A percentile compares a stretch with the other conserved stretches of the same genome.
These are phyloP conservation scores for Condylostoma magnum DNA, from an alignment of 169 alveolate genomes.

Conservation along the genomic window DNA sequence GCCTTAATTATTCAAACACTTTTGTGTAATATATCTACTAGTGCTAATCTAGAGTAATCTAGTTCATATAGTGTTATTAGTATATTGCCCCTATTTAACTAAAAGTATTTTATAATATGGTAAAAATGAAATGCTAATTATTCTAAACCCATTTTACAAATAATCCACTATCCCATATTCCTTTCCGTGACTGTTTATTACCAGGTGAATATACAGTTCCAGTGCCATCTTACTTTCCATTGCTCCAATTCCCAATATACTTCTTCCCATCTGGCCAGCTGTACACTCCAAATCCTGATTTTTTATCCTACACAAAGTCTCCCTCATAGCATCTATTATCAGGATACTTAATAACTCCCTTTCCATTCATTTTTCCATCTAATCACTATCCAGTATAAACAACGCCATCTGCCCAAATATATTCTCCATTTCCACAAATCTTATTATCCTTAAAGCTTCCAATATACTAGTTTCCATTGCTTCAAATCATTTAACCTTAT, in stretches of 20 bases:
- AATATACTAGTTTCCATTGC: not conserved
- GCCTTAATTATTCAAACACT: too few species aligned
- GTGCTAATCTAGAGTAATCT: too few species aligned
- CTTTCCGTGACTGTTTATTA: too few species aligned
- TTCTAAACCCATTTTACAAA: too few species aligned
- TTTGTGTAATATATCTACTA: too few species aligned
- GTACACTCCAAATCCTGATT: conserved; percentile 49
- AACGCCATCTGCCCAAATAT: conserved; percentile 1
- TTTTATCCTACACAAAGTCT: conserved; percentile 31
- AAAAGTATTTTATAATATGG: too few species aligned
- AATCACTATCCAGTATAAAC: conserved; percentile 37
- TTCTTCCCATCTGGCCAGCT: conserved; percentile 56
- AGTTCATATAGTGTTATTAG: too few species aligned
- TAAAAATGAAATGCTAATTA: too few species aligned
- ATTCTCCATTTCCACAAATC: conserved; percentile 18
- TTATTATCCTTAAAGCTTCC: conserved; percentile 19
- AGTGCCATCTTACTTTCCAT: conserved; percentile 43
- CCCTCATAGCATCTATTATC: conserved; percentile 60
- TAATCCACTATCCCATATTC: too few species aligned
- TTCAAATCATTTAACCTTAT: not conserved
- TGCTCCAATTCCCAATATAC: conserved; percentile 41
- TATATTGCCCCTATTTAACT: too few species aligned
- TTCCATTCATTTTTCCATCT: conserved; percentile 42
- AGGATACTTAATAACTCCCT: conserved; percentile 44
- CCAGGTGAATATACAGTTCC: too few species aligned